Base-by-base conservation (phyloP, 1,284 basidiomycete species). In the Puccinia coronata region DNA sequence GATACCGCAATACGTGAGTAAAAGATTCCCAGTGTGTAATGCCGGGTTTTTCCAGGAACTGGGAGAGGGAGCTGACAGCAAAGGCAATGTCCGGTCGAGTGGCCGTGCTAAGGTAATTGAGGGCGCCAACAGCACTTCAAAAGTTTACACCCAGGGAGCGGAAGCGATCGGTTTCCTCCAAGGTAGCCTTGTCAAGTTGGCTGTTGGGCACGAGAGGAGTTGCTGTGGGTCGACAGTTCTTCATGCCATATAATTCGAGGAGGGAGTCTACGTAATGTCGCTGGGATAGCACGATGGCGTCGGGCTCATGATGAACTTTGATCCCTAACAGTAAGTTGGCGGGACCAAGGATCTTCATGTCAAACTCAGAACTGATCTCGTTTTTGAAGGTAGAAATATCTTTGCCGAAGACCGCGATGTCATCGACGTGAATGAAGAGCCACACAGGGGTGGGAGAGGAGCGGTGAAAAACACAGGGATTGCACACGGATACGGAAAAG, bases 1-100 rank as follows among this genome's bases (percentile, higher is more conserved):
- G 53, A 55, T 78, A 69, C 1, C 25, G 14, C 18, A 78, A 51
- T 11, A 78, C 75, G 18, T 69, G 41, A 2, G 34, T n/a, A 20
- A 51, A 47, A 16, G 63, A 25, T 14, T 78, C 53, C 75, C 75
- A 78, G 4, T 78, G 49, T 11, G 53, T 12, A 1, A 67, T 69
- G 0, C 75, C 75, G 0, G 75, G 75, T 18, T 36, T 36, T n/a
- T 69, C 49, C 4, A 78, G 18, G 34, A 67, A 63, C 23, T 78
- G 61, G 6, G 47, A 78, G 2, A 78, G 63, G 9, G 14, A 1
- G 18, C 75, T 69, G 2, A 67, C n/a, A 0, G 63, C 59, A 31
- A 51, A 41, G 5, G 49, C 31, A 12, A 78, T 51, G 14, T 78
- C 49, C 0, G 63, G 75, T 9, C 63, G 39, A 55, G 75, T 78